These are phyloP conservation scores for Phaeosphaeriaceae sp. DNA, from an alignment of 2,329 filamentous ascomycete species.

Conservation along the genomic window DNA sequence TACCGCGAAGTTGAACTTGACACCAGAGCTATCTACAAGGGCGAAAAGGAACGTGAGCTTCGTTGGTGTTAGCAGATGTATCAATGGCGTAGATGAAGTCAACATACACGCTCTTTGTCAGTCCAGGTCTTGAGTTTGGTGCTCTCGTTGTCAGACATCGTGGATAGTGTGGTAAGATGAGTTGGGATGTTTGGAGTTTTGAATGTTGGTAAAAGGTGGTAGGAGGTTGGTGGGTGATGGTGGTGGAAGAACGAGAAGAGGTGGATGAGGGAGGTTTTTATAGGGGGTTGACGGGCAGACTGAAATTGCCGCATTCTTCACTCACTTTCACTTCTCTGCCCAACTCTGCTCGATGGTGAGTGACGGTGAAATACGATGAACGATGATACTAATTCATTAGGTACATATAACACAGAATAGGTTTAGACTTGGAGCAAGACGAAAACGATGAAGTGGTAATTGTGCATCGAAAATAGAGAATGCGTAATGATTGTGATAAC, in stretches of 20 bases:
- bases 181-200: not conserved
- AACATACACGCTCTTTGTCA: constrained; percentile 20
- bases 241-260: not conserved
- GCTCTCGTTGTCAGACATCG: constrained; percentile 19
- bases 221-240: not conserved
- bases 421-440: too few species aligned
- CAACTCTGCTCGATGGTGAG: too few species aligned
- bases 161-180: not conserved
- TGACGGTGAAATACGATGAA: too few species aligned
- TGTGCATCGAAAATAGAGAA: too few species aligned
- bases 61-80: not conserved
- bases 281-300: not conserved
- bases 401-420: too few species aligned
- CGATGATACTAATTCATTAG: too few species aligned
- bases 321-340: too few species aligned
- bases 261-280: not conserved
- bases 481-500: too few species aligned
- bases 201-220: not conserved
- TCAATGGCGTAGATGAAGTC: not conserved
- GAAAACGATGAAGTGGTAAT: too few species aligned
- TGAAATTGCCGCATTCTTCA: not conserved
- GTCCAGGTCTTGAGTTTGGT: constrained; percentile 18
- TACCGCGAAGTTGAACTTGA: constrained; percentile 16
- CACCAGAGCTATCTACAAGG: constrained; percentile 14
- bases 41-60: constrained; percentile 20